These are phyloP conservation scores for Oxytropis ochrocephala DNA, from an alignment of 306 rosid species.

Conservation along the genomic window DNA sequence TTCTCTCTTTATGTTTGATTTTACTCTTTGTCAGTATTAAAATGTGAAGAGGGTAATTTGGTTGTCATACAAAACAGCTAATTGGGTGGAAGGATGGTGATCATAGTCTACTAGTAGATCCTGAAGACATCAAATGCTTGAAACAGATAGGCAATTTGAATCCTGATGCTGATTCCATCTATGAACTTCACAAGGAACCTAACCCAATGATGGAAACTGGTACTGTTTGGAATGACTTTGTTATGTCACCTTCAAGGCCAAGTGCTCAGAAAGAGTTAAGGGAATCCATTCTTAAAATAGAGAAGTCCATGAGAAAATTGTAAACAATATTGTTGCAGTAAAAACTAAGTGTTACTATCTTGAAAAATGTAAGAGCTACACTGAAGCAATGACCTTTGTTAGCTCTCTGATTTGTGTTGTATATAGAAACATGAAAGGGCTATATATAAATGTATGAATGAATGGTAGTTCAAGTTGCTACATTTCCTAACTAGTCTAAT, in stretches of 20 bases:
- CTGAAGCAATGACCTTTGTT: too few species aligned
- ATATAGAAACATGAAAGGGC: too few species aligned
- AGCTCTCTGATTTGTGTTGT: too few species aligned
- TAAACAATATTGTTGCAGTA: background rate
- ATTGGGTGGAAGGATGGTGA: slow-evolving; percentile 65
- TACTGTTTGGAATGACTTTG: slow-evolving; percentile 59
- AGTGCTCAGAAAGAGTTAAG: slow-evolving; percentile 41
- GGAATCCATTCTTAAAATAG: slow-evolving; percentile 42
- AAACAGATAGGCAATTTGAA: slow-evolving; percentile 39
- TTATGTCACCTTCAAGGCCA: slow-evolving; percentile 46
- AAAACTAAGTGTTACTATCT: too few species aligned
- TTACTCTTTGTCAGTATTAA: background rate
- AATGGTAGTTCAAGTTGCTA: too few species aligned
- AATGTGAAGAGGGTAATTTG: background rate
- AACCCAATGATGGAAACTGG: slow-evolving; percentile 29
- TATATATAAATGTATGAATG: too few species aligned
- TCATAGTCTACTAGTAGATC: slow-evolving; percentile 48
- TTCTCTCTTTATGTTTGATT: background rate
- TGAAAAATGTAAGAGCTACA: too few species aligned
- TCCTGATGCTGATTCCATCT: slow-evolving; percentile 60
- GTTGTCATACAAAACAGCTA: slow-evolving; percentile 42
- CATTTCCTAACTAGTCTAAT: too few species aligned
- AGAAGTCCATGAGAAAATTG: slow-evolving; percentile 17
- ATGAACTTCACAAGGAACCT: slow-evolving; percentile 53
- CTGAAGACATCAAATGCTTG: slow-evolving; percentile 48